A percentile compares a stretch with the other conserved stretches of the same genome.
Conservation (phyloP, 75 land plant genomes). For the Adiantum capillusveneris region DNA sequence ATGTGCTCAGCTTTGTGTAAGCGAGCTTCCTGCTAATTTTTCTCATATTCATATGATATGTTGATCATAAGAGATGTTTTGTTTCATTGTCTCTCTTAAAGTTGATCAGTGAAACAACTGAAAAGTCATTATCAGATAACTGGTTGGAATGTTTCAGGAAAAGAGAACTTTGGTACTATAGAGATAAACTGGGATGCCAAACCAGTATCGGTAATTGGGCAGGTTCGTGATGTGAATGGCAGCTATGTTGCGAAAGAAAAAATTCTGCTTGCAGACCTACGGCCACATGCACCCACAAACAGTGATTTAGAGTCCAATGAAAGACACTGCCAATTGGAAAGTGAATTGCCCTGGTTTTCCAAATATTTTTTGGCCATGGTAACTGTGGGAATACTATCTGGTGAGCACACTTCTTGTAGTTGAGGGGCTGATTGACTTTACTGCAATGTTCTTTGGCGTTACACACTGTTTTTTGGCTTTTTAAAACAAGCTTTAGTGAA, state of each 20-base stretch:
- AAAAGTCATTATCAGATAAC: constrained; percentile 1
- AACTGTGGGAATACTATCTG: constrained; percentile 22
- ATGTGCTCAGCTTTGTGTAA: too few species aligned
- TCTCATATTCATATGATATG: too few species aligned
- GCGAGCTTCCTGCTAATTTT: too few species aligned
- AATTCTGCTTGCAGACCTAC: constrained; percentile 43
- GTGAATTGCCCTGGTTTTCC: constrained; percentile 52
- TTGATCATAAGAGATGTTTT: too few species aligned
- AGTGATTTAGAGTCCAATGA: constrained; percentile 3
- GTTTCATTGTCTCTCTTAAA: neutral
- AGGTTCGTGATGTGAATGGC: constrained; percentile 58
- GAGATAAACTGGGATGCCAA: constrained; percentile 66
- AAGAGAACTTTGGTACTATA: constrained; percentile 71
- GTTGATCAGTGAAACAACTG: neutral
- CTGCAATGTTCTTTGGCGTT: too few species aligned
- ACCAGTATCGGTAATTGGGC: constrained; percentile 42
- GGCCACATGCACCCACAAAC: constrained; percentile 9
- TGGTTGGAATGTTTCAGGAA: constrained; percentile 29
- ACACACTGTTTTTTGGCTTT: too few species aligned
- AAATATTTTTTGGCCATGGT: constrained; percentile 42
- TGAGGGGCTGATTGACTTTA: too few species aligned
- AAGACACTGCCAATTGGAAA: constrained; percentile 61
- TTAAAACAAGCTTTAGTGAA: too few species aligned
- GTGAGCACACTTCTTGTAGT: too few species aligned
- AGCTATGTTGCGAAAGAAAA: constrained; percentile 31